Base-by-base conservation (phyloP, 148 eudicot genomes). In the Rhododendron ferrugineum region DNA sequence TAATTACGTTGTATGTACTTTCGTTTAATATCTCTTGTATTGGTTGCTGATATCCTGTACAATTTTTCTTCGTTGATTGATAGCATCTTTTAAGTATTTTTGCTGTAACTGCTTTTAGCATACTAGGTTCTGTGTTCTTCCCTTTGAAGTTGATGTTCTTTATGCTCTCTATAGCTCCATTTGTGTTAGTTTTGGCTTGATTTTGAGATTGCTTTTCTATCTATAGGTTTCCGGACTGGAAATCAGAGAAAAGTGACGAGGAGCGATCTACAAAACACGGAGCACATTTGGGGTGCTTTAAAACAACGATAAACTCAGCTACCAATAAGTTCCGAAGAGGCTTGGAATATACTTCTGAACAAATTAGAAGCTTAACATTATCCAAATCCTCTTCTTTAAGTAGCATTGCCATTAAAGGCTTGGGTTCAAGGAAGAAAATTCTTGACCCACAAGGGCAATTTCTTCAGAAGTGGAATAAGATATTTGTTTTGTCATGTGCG, bases 381-480 rank as follows among this genome's bases (percentile, higher is more conserved):
- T n/a, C 86, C 75, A 86, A 86, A 84, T 90, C 92, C 37, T 80
- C 83, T 79, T 93, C 89, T 83, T 80, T 90, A 18, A 88, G 88
- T 76, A 84, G 75, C 40, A 5, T 84, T 68, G 77, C 86, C 64
- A 86, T 86, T 22, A 88, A 90, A 64, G 88, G 84, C 73, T 83
- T 88, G 77, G 91, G 87, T 86, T 89, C 93, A 37, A 85, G 85
- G 87, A 92, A 87, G 92, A 93, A 93, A 84, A 84, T 93, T 66
- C 90, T 95, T 83, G 97, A 96, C 66, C 99, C 99, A 77, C 98
- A 94, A 88, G 98, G 99, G 75, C 72, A 88, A 72, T 96, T 96
- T 90, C 94, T 96, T 79, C 99, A 93, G 89, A 91, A 87, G 84
- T 96, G 99, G 99, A 96, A 96, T 82, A 95, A 96, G 90, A 93